A percentile compares a stretch with the other conserved stretches of the same genome.
Evolutionary conservation across 441 rosid species (phyloP).

Genomic region (Populus trichocarpa): DNA sequence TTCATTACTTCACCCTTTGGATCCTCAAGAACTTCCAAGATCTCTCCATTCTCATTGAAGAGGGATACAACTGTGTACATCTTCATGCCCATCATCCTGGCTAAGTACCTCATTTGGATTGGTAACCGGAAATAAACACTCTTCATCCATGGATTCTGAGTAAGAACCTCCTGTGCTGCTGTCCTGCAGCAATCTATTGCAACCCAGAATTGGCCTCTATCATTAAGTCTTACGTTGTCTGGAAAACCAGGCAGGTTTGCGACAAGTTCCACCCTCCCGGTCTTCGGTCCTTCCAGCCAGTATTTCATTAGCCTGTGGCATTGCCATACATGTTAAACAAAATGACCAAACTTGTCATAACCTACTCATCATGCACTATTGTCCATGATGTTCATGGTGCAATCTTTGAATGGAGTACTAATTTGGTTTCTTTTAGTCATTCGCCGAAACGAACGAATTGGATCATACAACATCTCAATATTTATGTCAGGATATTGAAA

Average conservation of each 20-base stretch:
- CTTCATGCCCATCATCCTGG: conserved; percentile 83
- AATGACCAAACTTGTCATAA: background rate
- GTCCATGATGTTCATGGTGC: background rate
- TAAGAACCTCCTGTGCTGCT: conserved; percentile 65
- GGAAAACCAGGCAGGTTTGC: conserved; percentile 91
- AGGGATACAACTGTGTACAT: conserved; percentile 83
- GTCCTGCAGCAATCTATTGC: conserved; percentile 96
- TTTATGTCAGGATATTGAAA: background rate
- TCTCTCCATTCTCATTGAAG: conserved; percentile 54
- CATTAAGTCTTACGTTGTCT: conserved; percentile 80
- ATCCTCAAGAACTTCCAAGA: conserved; percentile 90
- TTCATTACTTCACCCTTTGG: conserved; percentile 84
- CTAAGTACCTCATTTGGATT: conserved; percentile 54
- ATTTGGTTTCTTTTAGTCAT: no score
- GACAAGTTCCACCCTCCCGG: conserved; percentile 42
- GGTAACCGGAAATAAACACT: conserved; percentile 76
- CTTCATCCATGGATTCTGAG: conserved; percentile 78
- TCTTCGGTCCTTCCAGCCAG: conserved; percentile 86
- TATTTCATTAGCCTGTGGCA: conserved; percentile 59
- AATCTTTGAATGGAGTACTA: background rate
- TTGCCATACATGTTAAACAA: background rate
- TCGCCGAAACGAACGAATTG: background rate
- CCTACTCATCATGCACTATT: background rate
- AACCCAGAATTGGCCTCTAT: conserved; percentile 86
- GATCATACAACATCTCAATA: background rate